These are phyloP conservation scores for Diplosphaera chodatii DNA, from an alignment of 139 green algal genomes.

Conservation along the genomic window DNA sequence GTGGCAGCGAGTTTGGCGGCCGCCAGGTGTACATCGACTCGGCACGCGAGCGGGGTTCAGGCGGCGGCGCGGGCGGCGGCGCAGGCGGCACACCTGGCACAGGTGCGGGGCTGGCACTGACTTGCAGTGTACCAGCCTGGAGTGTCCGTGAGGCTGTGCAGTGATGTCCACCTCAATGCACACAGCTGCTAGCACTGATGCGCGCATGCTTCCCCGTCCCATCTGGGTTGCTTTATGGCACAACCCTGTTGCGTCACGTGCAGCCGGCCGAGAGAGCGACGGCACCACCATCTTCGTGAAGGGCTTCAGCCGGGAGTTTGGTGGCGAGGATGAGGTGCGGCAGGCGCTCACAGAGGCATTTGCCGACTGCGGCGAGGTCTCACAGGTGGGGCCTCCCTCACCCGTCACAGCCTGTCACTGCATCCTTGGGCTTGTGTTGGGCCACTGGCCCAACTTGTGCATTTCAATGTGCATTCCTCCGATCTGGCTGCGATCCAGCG, in stretches of 20 bases:
- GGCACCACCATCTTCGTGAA: slow-evolving; percentile 70
- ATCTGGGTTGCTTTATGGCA: no score
- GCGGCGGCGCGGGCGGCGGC: slow-evolving; percentile 2
- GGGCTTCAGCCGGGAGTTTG: slow-evolving; percentile 61
- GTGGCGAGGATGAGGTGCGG: slow-evolving; percentile 60
- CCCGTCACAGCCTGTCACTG: no score
- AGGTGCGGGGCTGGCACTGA: background rate
- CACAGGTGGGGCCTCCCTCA: background rate
- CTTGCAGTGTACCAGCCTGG: slow-evolving; percentile 3
- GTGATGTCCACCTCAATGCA: no score
- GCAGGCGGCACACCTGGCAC: background rate
- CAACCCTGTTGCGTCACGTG: no score
- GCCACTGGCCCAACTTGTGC: no score
- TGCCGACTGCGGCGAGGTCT: slow-evolving; percentile 43
- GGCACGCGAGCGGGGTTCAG: slow-evolving; percentile 32
- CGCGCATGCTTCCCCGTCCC: no score
- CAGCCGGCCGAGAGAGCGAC: slow-evolving; percentile 11
- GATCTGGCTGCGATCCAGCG: no score
- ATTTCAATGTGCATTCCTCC: no score
- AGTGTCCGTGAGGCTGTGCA: no score
- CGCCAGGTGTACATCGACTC: slow-evolving; percentile 55
- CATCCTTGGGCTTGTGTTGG: no score
- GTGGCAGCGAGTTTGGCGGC: slow-evolving; percentile 40
- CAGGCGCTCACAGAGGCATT: slow-evolving; percentile 57
- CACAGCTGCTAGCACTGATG: no score